Percentiles rank a stretch among this genome's conserved stretches.
Evolutionary conservation across 768 basidiomycete genomes (phyloP).

Genomic region (Lactarius pseudohatsudake): DNA sequence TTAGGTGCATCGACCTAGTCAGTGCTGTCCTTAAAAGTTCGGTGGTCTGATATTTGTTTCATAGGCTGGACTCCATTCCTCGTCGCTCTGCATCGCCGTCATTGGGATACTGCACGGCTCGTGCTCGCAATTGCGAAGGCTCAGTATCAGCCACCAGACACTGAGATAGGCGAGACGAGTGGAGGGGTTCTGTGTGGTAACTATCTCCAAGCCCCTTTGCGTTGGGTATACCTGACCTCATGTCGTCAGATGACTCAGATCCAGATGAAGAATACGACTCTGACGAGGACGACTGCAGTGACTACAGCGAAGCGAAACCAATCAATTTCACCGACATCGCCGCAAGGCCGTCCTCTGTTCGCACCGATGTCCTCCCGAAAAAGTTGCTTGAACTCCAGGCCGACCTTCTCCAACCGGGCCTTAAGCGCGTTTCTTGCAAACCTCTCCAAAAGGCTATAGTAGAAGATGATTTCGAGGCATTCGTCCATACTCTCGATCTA

Average conservation of each 20-base stretch:
- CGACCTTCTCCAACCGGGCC: slow-evolving; percentile 10
- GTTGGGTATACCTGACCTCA: not conserved
- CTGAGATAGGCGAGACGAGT: slow-evolving; percentile 33
- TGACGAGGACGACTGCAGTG: slow-evolving; percentile 30
- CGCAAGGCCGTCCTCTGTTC: slow-evolving; percentile 45
- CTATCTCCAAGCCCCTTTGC: slow-evolving; percentile 35
- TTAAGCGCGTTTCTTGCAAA: slow-evolving; percentile 20
- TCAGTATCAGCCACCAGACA: slow-evolving; percentile 48
- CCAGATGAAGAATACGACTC: slow-evolving; percentile 35
- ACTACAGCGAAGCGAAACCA: slow-evolving; percentile 43
- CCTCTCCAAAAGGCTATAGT: slow-evolving; percentile 41
- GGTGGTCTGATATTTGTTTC: slow-evolving; percentile 1
- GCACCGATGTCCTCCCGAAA: slow-evolving; percentile 42
- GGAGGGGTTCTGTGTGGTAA: slow-evolving; percentile 22
- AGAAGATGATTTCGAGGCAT: slow-evolving; percentile 51
- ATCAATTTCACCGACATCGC: slow-evolving; percentile 55
- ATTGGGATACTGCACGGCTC: slow-evolving; percentile 58
- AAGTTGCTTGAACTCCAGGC: slow-evolving; percentile 35
- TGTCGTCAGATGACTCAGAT: slow-evolving; percentile 18
- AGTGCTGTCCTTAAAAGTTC: not conserved
- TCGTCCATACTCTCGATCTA: slow-evolving; percentile 47
- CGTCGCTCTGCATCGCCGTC: slow-evolving; percentile 48
- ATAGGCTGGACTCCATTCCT: slow-evolving; percentile 51
- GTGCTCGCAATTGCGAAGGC: slow-evolving; percentile 57
- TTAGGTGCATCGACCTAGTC: slow-evolving; percentile 15